A percentile compares a stretch with the other conserved stretches of the same genome.
Evolutionary conservation across 1,284 basidiomycete genomes (phyloP).

Genomic region (Fereydounia khargensis): DNA sequence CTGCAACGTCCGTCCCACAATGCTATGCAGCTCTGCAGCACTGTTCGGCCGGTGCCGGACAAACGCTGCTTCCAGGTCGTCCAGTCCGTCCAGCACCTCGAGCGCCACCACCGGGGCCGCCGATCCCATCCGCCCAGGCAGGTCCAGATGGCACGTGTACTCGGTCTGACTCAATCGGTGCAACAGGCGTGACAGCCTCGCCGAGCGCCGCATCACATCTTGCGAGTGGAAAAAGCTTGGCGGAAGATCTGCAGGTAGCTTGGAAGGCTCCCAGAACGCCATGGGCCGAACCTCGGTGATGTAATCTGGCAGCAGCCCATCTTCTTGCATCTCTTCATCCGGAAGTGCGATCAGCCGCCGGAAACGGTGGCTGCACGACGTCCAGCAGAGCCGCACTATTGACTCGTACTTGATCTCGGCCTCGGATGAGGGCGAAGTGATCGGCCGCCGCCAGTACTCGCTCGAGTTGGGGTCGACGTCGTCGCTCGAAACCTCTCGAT

Average conservation of each 20-base stretch:
- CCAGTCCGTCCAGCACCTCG: conserved; percentile 7
- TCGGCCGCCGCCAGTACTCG: conserved; percentile 25
- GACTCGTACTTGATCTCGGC: conserved; percentile 39
- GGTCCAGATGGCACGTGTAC: conserved; percentile 9
- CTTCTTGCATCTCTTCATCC: conserved; percentile 14
- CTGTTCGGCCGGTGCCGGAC: conserved; percentile 19
- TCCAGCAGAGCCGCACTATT: conserved; percentile 31
- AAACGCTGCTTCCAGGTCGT: conserved; percentile 17
- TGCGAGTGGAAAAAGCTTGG: conserved; percentile 33
- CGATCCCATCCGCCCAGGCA: background rate
- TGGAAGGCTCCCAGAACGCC: conserved; percentile 34
- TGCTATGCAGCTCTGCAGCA: conserved; percentile 15
- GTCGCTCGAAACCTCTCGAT: conserved; percentile 17
- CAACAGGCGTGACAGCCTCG: conserved; percentile 13
- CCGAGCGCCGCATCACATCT: conserved; percentile 27
- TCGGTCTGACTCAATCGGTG: conserved; percentile 14
- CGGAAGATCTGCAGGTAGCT: conserved; percentile 19
- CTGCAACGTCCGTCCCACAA: conserved; percentile 26
- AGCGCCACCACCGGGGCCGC: conserved; percentile 13
- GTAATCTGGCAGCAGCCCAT: conserved; percentile 16
- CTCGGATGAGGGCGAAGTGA: conserved; percentile 20
- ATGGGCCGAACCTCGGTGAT: conserved; percentile 23
- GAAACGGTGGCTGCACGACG: conserved; percentile 24
- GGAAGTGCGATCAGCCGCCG: conserved; percentile 30
- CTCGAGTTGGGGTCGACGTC: conserved; percentile 27